Evolutionary conservation across 2,329 filamentous ascomycete species (phyloP).

Genomic region (Plenodomus biglobosus): DNA sequence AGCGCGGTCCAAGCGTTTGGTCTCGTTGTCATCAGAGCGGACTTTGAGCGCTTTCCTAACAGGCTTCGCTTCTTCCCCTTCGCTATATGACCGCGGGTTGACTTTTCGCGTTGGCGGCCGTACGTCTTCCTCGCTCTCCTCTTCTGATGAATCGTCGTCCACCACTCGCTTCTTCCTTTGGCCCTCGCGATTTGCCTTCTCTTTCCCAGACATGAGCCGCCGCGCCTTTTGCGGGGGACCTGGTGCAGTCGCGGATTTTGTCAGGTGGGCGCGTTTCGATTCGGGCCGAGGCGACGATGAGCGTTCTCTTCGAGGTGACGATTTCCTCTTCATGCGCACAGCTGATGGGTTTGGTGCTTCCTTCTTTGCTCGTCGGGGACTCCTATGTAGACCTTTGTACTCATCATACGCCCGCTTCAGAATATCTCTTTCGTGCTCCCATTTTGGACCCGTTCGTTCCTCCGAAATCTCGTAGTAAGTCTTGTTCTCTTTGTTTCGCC

Average conservation of each 20-base stretch:
- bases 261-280: constrained; percentile 25
- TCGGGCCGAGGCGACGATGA: constrained; percentile 39
- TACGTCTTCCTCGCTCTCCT: constrained; percentile 44
- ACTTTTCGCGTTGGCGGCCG: constrained; percentile 38
- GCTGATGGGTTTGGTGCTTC: constrained; percentile 31
- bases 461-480: constrained; percentile 87
- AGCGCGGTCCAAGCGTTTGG: constrained; percentile 26
- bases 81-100: constrained; percentile 39
- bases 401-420: constrained; percentile 75
- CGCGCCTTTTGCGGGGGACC: constrained; percentile 36
- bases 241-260: constrained; percentile 23
- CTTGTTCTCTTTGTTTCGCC: constrained; percentile 69
- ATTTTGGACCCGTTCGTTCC: constrained; percentile 79
- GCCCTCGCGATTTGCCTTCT: constrained; percentile 39
- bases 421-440: constrained; percentile 83
- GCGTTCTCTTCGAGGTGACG: constrained; percentile 37
- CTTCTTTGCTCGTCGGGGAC: constrained; percentile 39
- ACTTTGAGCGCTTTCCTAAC: constrained; percentile 37
- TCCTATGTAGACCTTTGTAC: constrained; percentile 41
- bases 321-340: constrained; percentile 36
- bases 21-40: constrained; percentile 35
- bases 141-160: constrained; percentile 39
- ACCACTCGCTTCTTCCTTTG: constrained; percentile 38
- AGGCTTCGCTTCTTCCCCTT: constrained; percentile 38
- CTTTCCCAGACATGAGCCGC: constrained; percentile 41